These are phyloP conservation scores for Yamadazyma membranifaciens DNA, from an alignment of 1,139 yeast genomes.

Conservation along the genomic window DNA sequence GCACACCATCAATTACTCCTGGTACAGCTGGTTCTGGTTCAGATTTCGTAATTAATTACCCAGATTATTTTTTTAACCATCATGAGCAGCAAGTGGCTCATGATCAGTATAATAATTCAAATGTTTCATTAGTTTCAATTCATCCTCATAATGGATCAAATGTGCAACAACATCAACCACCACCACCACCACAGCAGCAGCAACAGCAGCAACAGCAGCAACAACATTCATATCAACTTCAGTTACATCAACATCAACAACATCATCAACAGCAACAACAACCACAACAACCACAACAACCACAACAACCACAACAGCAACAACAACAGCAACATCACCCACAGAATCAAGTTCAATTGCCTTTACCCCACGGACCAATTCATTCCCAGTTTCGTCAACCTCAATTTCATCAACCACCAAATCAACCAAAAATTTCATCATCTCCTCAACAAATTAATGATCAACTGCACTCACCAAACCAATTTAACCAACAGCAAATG, in stretches of 20 bases:
- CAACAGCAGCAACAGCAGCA: neutral
- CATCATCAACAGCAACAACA: too few species aligned
- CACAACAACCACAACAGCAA: neutral
- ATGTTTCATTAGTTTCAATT: neutral
- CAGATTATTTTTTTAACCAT: neutral
- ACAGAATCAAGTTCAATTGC: neutral
- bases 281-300: neutral
- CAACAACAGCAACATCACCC: neutral
- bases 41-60: conserved; percentile 3
- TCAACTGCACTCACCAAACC: neutral
- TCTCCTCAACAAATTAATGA: neutral
- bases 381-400: conserved; percentile 1
- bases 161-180: too few species aligned
- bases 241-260: too few species aligned
- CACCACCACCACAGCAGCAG: neutral
- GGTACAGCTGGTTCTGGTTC: conserved; percentile 9
- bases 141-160: neutral
- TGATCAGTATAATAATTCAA: neutral
- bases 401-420: neutral
- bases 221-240: neutral
- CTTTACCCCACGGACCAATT: conserved; percentile 3
- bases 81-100: too few species aligned
- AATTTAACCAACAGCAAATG: neutral
- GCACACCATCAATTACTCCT: conserved; percentile 3
- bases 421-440: neutral